Percentiles rank a stretch among this genome's conserved stretches.
Conservation (phyloP, 1,284 basidiomycete species). For the Cutaneotrichosporon sp. region DNA sequence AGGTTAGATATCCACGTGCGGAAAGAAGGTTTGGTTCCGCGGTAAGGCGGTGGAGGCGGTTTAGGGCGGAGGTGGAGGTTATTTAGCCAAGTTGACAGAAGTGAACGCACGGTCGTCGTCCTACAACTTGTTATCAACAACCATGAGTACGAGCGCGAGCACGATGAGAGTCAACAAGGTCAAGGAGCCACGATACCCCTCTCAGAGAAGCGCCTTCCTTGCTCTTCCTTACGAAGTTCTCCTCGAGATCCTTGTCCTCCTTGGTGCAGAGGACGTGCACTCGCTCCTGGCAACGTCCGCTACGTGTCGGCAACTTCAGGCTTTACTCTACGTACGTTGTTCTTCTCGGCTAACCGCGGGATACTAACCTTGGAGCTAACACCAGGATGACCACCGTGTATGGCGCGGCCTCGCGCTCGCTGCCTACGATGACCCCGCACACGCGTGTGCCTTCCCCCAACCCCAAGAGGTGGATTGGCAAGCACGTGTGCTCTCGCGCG, state of each 20-base stretch:
- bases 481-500: background rate
- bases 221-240: background rate
- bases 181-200: background rate
- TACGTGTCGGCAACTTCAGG: background rate
- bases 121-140: background rate
- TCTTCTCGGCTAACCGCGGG: background rate
- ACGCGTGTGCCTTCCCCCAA: constrained; percentile 1
- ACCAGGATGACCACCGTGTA: background rate
- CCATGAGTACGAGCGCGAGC: background rate
- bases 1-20: constrained; percentile 8
- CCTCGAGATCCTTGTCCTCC: background rate
- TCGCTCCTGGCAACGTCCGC: background rate
- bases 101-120: background rate
- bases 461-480: background rate
- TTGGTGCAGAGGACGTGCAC: background rate
- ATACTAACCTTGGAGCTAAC: background rate
- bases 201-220: background rate
- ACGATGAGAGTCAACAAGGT: background rate
- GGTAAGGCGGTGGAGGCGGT: background rate
- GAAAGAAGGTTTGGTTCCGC: background rate
- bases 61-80: background rate
- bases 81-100: background rate
- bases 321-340: background rate
- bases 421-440: background rate
- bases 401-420: background rate